phyloP scores from a whole-genome alignment of 257 asterid genomes.

The Solanum peruvianum region DNA sequence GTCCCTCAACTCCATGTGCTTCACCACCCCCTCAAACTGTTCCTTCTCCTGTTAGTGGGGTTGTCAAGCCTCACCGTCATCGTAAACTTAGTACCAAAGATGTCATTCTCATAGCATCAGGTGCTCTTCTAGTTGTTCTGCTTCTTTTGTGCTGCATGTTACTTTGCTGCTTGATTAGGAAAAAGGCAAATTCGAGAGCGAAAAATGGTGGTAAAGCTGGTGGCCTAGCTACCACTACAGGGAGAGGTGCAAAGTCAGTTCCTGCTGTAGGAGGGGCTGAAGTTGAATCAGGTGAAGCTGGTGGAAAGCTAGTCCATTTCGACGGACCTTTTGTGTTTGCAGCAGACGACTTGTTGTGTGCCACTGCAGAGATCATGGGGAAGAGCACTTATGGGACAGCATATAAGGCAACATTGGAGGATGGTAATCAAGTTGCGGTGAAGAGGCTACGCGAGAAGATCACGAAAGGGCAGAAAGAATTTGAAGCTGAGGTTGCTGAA shows the following conservation, averaged over 20 bases:
- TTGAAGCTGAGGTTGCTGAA: slow-evolving; percentile 62
- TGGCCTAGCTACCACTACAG: neutral
- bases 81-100: slow-evolving; percentile 32
- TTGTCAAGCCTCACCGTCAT: neutral
- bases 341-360: slow-evolving; percentile 80
- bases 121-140: slow-evolving; percentile 27
- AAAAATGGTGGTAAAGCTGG: slow-evolving; percentile 7
- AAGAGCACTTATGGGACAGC: slow-evolving; percentile 80
- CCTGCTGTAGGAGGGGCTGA: neutral
- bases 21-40: slow-evolving; percentile 26
- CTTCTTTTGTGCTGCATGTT: slow-evolving; percentile 29
- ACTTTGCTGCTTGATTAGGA: slow-evolving; percentile 30
- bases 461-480: slow-evolving; percentile 73
- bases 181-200: slow-evolving; percentile 11
- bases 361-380: slow-evolving; percentile 96
- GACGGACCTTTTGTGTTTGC: slow-evolving; percentile 86
- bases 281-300: slow-evolving; percentile 14
- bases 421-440: slow-evolving; percentile 68
- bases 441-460: slow-evolving; percentile 88
- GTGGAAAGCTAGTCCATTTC: slow-evolving; percentile 92
- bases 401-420: slow-evolving; percentile 86
- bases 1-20: slow-evolving; percentile 41
- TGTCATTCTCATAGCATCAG: slow-evolving; percentile 40
- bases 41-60: slow-evolving; percentile 21
- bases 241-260: neutral